Base-by-base conservation (phyloP, 2,329 filamentous ascomycete genomes). In the Colletotrichum acutatum region DNA sequence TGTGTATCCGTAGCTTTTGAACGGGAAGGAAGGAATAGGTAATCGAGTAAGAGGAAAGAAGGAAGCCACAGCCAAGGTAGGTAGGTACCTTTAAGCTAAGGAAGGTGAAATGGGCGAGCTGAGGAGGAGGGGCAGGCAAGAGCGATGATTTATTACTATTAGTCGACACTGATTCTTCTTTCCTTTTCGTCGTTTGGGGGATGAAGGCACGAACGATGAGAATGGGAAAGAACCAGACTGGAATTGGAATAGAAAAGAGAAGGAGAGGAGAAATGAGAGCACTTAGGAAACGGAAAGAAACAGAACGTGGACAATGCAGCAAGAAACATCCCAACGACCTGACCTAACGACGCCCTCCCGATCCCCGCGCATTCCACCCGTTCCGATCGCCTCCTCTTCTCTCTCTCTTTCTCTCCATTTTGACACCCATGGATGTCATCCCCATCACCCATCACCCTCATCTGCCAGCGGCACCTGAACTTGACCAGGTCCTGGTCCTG, bases 331-430 rank as follows among this genome's bases (percentile, higher is more conserved):
- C 54, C 30, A 49, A 63, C 58, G n/a, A 52, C 60, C 61, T 34
- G n/a, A 52, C 60, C 61, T 34, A 56, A 62, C 65, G n/a, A 59
- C 65, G 30, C 66, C 34, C 26, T 59, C 24, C 70, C 54, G 70
- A 72, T 72, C 70, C 70, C 70, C 70, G 70, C 70, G 70, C 66
- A 70, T 72, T 70, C 70, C 70, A 72, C 60, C 66, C 66, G 66
- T 61, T 69, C 70, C 70, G 66, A 72, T 72, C 66, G 54, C 22
- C 70, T 65, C 65, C 46, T 64, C 32, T 11, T 34, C 32, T 12
- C 11, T 34, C 11, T 34, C 11, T 34, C 30, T 32, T 9, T 32
- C 32, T 34, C 61, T 37, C 62, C 52, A 63, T 34, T 53, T 34
- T 22, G 30, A 42, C 37, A 63, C 53, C 60, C 28, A 49, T 49